A percentile compares a stretch with the other conserved stretches of the same genome.
phyloP scores from a whole-genome alignment of 2,329 filamentous ascomycete genomes.

The Fusarium multiceps region DNA sequence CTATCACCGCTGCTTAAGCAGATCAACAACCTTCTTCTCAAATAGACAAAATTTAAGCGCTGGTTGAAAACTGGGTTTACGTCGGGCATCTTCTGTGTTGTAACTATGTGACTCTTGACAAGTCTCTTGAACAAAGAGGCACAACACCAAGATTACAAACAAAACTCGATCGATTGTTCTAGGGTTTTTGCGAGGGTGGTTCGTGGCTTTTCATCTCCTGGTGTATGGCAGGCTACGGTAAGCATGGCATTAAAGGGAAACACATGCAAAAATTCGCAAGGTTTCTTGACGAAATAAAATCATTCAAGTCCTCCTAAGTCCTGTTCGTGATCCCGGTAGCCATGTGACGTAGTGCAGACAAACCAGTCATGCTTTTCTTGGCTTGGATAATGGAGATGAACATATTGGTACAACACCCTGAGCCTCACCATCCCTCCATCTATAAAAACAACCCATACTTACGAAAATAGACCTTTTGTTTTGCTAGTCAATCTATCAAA shows the following conservation, averaged over 20 bases:
- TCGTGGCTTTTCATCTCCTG: slow-evolving; percentile 56
- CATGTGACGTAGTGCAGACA: slow-evolving; percentile 3
- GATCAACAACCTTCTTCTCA: slow-evolving; percentile 28
- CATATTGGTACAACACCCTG: background rate
- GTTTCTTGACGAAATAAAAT: slow-evolving; percentile 54
- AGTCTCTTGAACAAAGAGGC: slow-evolving; percentile 27
- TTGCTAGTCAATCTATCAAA: background rate
- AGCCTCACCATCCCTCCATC: background rate
- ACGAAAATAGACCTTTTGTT: background rate
- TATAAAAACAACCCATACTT: background rate
- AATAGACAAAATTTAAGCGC: slow-evolving; percentile 43
- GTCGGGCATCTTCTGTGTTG: slow-evolving; percentile 40
- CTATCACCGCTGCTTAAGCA: slow-evolving; percentile 72
- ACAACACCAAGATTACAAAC: slow-evolving; percentile 32
- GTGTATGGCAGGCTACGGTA: slow-evolving; percentile 54
- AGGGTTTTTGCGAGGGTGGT: slow-evolving; percentile 48
- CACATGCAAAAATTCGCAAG: slow-evolving; percentile 53
- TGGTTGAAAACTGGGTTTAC: slow-evolving; percentile 42
- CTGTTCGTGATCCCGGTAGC: background rate
- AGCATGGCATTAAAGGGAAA: slow-evolving; percentile 56
- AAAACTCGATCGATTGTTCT: slow-evolving; percentile 44
- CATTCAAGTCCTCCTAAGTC: slow-evolving; percentile 48
- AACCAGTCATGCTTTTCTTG: background rate
- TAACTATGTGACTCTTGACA: slow-evolving; percentile 37
- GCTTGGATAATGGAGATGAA: background rate